phyloP scores from a whole-genome alignment of 2,329 filamentous ascomycete species.

The Aphanocladium album region DNA sequence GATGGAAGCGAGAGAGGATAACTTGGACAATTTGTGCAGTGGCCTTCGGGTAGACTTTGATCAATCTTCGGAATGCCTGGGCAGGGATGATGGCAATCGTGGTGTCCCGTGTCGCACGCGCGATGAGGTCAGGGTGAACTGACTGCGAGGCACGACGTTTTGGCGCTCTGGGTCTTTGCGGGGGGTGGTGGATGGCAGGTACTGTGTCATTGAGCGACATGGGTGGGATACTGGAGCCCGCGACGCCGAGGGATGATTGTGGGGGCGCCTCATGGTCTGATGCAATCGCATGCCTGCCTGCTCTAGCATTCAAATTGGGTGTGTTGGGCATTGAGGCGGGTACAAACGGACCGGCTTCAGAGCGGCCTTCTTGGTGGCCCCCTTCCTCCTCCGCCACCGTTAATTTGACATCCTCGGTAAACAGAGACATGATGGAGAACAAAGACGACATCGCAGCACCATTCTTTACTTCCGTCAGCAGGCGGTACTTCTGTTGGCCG shows the following conservation, averaged over 20 bases:
- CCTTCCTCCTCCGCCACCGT: conserved; percentile 61
- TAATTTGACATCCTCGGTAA: conserved; percentile 89
- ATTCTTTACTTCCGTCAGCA: conserved; percentile 95
- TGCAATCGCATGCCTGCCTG: conserved; percentile 10
- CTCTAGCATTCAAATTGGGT: conserved; percentile 31
- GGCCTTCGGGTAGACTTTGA: conserved; percentile 90
- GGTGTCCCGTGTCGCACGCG: conserved; percentile 91
- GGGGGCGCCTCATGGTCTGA: not conserved
- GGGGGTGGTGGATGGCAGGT: conserved; percentile 19
- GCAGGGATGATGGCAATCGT: conserved; percentile 98
- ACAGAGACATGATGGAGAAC: conserved; percentile 94
- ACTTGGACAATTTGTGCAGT: conserved; percentile 97
- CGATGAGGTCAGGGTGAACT: conserved; percentile 93
- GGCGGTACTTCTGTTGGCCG: conserved; percentile 80
- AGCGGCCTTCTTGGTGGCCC: conserved; percentile 16
- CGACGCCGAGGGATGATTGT: not conserved
- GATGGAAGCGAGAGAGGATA: conserved; percentile 87
- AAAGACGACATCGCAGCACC: conserved; percentile 97
- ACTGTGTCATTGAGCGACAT: conserved; percentile 60
- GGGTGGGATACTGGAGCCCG: conserved; percentile 59
- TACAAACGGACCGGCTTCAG: conserved; percentile 26
- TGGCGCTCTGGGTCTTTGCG: conserved; percentile 34
- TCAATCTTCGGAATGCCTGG: conserved; percentile 87
- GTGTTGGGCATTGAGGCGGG: conserved; percentile 35
- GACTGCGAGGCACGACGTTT: conserved; percentile 59